Evolutionary conservation across 1,284 basidiomycete genomes (phyloP).

Genomic region (Moniliella sp.): DNA sequence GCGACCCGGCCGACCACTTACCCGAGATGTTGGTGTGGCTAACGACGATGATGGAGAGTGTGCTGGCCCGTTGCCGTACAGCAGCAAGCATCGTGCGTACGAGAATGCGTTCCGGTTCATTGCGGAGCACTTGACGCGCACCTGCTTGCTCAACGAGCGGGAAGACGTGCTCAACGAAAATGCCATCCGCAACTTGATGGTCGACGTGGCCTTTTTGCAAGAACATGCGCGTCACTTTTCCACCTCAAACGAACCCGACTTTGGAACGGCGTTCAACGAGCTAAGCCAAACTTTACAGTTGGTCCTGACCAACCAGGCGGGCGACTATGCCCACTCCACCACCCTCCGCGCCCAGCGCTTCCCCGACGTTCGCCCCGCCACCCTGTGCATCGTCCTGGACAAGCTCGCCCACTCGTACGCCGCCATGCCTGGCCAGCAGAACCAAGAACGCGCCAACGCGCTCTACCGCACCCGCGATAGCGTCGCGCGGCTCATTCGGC

Average conservation of each 20-base stretch:
- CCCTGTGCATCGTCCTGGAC: conserved; percentile 7
- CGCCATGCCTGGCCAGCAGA: not conserved
- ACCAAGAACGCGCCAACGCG: not conserved
- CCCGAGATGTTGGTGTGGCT: conserved; percentile 89
- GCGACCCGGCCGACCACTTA: conserved; percentile 42
- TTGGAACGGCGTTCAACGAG: conserved; percentile 2
- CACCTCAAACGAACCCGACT: not conserved
- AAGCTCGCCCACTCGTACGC: conserved; percentile 7
- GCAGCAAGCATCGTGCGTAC: conserved; percentile 70
- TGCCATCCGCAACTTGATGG: conserved; percentile 4
- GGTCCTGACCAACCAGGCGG: conserved; percentile 51
- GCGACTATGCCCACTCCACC: conserved; percentile 47
- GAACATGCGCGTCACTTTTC: conserved; percentile 6
- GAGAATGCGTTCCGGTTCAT: conserved; percentile 63
- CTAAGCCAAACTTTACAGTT: conserved; percentile 49
- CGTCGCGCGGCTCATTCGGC: not conserved
- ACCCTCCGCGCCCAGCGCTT: conserved; percentile 5
- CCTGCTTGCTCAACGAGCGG: conserved; percentile 7
- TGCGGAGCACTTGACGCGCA: conserved; percentile 51
- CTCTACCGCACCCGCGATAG: not conserved
- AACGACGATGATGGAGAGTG: conserved; percentile 79
- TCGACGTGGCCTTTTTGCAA: conserved; percentile 13
- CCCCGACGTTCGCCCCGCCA: conserved; percentile 3
- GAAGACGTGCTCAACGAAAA: conserved; percentile 2
- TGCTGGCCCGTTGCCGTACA: conserved; percentile 52